These are phyloP conservation scores for Chaetomium sp. DNA, from an alignment of 2,329 filamentous ascomycete species.

Conservation along the genomic window DNA sequence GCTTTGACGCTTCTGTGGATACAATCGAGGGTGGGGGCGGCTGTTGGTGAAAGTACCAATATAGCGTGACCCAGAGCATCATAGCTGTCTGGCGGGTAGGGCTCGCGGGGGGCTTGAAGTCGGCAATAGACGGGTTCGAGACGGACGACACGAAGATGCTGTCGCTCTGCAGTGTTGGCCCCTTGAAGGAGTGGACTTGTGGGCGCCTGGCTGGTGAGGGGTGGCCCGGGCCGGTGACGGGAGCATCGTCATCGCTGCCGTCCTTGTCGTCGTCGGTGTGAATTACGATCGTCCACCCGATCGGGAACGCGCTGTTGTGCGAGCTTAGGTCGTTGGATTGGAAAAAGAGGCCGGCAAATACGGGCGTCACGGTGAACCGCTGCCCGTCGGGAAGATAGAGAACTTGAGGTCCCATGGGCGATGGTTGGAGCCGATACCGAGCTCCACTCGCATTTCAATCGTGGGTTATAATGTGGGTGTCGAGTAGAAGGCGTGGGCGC, in stretches of 20 bases:
- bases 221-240: neutral
- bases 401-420: slow-evolving; percentile 31
- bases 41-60: slow-evolving; percentile 93
- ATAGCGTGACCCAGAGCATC: slow-evolving; percentile 92
- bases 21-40: slow-evolving; percentile 60
- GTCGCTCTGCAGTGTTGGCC: slow-evolving; percentile 71
- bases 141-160: slow-evolving; percentile 88
- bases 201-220: slow-evolving; percentile 24
- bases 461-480: neutral
- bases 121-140: slow-evolving; percentile 70
- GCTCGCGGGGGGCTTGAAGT: slow-evolving; percentile 73
- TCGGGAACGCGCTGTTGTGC: slow-evolving; percentile 65
- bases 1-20: slow-evolving; percentile 53
- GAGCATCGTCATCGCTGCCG: neutral
- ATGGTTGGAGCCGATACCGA: neutral
- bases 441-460: neutral
- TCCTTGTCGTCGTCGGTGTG: slow-evolving; percentile 51
- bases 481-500: too few relatives aligned
- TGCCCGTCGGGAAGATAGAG: slow-evolving; percentile 84
- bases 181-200: slow-evolving; percentile 58
- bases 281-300: slow-evolving; percentile 85
- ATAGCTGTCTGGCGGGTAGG: slow-evolving; percentile 87
- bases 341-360: slow-evolving; percentile 90
- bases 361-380: slow-evolving; percentile 70
- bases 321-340: slow-evolving; percentile 69